Conservation (phyloP, 1,284 basidiomycete genomes). For the Boletus sp. region DNA sequence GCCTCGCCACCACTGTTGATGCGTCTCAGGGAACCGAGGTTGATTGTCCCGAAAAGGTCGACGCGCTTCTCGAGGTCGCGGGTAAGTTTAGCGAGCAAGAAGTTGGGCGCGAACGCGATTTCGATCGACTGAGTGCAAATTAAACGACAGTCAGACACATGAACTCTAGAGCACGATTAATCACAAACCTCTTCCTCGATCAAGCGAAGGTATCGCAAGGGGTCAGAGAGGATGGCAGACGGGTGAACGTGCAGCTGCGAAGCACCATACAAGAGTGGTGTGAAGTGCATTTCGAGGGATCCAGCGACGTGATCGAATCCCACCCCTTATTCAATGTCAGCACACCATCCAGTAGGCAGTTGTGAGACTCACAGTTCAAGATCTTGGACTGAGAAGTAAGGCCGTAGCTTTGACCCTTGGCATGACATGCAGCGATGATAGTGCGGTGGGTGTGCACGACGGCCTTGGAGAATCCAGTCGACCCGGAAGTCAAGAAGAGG, state of each 20-base stretch:
- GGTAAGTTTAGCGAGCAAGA: too few relatives aligned
- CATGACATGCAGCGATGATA: conserved; percentile 24
- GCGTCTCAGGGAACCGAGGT: too few relatives aligned
- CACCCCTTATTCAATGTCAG: conserved; percentile 6
- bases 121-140: conserved; percentile 28
- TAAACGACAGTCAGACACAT: not conserved
- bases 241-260: conserved; percentile 23
- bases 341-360: not conserved
- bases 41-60: too few relatives aligned
- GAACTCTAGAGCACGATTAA: not conserved
- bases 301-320: conserved; percentile 37
- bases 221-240: not conserved
- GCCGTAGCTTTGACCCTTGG: conserved; percentile 26
- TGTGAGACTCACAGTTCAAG: conserved; percentile 28
- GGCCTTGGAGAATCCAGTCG: conserved; percentile 30
- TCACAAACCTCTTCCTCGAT: conserved; percentile 29
- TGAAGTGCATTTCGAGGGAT: conserved; percentile 33
- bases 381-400: conserved; percentile 28
- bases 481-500: conserved; percentile 30
- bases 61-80: too few relatives aligned
- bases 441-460: conserved; percentile 29
- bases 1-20: too few relatives aligned
- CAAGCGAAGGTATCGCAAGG: conserved; percentile 23
- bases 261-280: conserved; percentile 30
- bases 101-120: conserved; percentile 35